Percentiles rank a stretch among this genome's conserved stretches.
These are phyloP conservation scores for Furcasterigmium furcatum DNA, from an alignment of 2,329 filamentous ascomycete species.

Conservation along the genomic window DNA sequence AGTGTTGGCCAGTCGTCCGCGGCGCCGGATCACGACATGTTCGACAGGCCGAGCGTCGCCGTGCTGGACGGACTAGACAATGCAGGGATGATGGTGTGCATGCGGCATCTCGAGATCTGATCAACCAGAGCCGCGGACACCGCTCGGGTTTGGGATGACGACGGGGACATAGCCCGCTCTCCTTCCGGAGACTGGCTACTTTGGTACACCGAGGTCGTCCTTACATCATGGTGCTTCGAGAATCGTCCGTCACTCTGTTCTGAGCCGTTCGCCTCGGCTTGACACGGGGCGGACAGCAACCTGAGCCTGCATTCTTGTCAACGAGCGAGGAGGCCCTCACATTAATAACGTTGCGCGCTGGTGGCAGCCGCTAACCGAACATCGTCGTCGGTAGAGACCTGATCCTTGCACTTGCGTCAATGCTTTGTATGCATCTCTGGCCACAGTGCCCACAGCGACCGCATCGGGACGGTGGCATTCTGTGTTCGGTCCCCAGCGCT, in stretches of 20 bases:
- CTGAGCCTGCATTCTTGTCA: no score
- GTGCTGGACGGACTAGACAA: not conserved
- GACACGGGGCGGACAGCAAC: no score
- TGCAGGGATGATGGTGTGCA: slow-evolving; percentile 2
- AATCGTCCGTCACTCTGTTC: no score
- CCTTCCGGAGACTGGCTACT: no score
- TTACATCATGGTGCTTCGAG: not conserved
- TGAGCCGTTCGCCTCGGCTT: no score
- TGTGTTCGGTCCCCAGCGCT: no score
- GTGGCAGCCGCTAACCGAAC: not conserved
- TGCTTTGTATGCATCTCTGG: slow-evolving; percentile 30
- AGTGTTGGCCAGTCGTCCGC: no score
- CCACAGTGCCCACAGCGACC: not conserved
- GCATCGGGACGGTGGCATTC: not conserved
- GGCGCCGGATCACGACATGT: no score
- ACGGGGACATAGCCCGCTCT: no score
- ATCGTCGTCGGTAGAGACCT: not conserved
- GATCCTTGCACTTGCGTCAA: slow-evolving; percentile 34
- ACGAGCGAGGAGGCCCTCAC: no score
- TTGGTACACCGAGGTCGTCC: not conserved
- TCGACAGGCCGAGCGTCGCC: no score
- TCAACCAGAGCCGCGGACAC: not conserved
- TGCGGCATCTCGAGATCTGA: not conserved
- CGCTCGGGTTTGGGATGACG: no score
- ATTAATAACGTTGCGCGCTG: not conserved